Conservation (phyloP, 257 asterid species). For the Petrea volubilis region DNA sequence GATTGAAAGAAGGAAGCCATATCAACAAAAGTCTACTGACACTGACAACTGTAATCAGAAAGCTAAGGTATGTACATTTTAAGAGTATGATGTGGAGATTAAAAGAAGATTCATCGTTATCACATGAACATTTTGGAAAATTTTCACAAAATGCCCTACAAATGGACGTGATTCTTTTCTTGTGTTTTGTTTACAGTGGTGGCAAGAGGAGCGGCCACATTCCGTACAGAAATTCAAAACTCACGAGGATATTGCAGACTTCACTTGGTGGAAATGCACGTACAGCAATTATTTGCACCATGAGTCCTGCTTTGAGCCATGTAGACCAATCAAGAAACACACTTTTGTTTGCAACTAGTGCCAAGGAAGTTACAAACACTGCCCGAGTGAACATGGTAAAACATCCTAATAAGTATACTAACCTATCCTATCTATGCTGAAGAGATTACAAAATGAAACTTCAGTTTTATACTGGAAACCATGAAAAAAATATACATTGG, state of each 20-base stretch:
- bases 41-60: constrained; percentile 90
- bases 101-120: neutral
- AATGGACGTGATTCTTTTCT: neutral
- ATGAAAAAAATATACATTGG: constrained; percentile 12
- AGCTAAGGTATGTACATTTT: constrained; percentile 62
- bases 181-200: constrained; percentile 51
- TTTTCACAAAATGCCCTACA: constrained; percentile 3
- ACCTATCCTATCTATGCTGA: neutral
- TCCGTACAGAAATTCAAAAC: constrained; percentile 89
- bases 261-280: constrained; percentile 98
- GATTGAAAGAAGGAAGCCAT: constrained; percentile 98
- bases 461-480: neutral
- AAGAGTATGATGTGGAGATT: constrained; percentile 1
- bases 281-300: constrained; percentile 92
- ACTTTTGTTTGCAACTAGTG: constrained; percentile 84
- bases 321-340: constrained; percentile 95
- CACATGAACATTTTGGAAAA: neutral
- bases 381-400: constrained; percentile 93
- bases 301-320: constrained; percentile 94
- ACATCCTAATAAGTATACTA: neutral
- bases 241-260: constrained; percentile 89
- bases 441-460: constrained; percentile 2
- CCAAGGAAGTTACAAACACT: constrained; percentile 88
- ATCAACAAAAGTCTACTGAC: constrained; percentile 89
- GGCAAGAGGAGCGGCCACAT: constrained; percentile 78